Evolutionary conservation across 2,329 filamentous ascomycete species (phyloP).

Genomic region (Penicillium rolfsii): DNA sequence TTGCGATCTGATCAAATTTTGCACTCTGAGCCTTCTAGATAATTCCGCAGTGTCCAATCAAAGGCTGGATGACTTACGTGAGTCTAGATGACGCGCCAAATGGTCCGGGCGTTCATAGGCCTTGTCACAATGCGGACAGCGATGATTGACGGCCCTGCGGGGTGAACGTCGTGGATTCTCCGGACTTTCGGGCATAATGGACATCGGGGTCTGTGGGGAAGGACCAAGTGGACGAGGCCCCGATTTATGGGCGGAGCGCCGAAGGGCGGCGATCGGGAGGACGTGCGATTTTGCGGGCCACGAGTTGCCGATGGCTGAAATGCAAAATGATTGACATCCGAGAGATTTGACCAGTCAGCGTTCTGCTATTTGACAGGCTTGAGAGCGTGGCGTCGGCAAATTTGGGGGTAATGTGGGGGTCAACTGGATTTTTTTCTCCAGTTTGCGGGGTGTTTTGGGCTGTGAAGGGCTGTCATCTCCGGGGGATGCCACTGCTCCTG

Average conservation of each 20-base stretch:
- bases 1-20: constrained; percentile 18
- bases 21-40: not conserved
- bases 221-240: not conserved
- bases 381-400: not conserved
- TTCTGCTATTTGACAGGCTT: not conserved
- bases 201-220: not conserved
- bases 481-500: no score
- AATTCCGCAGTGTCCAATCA: not conserved
- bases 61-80: constrained; percentile 10
- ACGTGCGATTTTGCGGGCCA: constrained; percentile 15
- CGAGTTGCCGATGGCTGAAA: constrained; percentile 9
- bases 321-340: not conserved
- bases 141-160: constrained; percentile 11
- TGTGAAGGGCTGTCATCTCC: no score
- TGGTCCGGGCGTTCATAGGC: constrained; percentile 24
- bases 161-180: constrained; percentile 16
- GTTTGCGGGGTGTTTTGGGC: not conserved
- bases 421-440: not conserved
- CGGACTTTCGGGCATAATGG: constrained; percentile 13
- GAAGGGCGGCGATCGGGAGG: not conserved
- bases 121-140: constrained; percentile 21
- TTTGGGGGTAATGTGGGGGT: not conserved
- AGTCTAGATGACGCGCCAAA: constrained; percentile 22
- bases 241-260: constrained; percentile 3
- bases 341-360: not conserved